Evolutionary conservation across 768 basidiomycete genomes (phyloP).

Genomic region (Kwoniella europaea): DNA sequence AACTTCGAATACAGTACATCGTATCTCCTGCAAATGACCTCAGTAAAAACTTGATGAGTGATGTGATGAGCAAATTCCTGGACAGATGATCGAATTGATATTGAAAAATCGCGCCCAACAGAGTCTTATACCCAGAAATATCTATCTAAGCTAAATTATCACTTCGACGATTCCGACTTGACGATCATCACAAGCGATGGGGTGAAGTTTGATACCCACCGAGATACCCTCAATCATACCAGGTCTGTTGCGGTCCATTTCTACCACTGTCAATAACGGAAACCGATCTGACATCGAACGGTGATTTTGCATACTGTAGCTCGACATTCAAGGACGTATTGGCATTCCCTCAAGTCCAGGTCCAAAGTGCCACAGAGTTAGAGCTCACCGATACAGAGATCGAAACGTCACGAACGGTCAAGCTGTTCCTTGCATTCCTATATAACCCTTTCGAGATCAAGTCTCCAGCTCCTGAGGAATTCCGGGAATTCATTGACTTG

Average conservation of each 20-base stretch:
- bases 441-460: background rate
- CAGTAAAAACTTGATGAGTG: no score
- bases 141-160: background rate
- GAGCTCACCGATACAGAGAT: background rate
- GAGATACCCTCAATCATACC: background rate
- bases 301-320: background rate
- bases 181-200: background rate
- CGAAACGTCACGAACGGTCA: background rate
- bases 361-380: background rate
- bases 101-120: background rate
- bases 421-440: background rate
- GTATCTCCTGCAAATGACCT: no score
- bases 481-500: background rate
- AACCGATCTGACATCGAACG: background rate
- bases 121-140: background rate
- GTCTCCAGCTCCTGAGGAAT: background rate
- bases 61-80: no score
- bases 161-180: background rate
- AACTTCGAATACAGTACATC: background rate
- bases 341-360: background rate
- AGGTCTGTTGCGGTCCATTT: background rate
- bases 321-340: background rate
- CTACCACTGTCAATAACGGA: background rate
- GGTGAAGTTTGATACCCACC: background rate
- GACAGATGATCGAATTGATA: no score